Evolutionary conservation across 139 green algal species (phyloP).

Genomic region (Picochlorum sp.): DNA sequence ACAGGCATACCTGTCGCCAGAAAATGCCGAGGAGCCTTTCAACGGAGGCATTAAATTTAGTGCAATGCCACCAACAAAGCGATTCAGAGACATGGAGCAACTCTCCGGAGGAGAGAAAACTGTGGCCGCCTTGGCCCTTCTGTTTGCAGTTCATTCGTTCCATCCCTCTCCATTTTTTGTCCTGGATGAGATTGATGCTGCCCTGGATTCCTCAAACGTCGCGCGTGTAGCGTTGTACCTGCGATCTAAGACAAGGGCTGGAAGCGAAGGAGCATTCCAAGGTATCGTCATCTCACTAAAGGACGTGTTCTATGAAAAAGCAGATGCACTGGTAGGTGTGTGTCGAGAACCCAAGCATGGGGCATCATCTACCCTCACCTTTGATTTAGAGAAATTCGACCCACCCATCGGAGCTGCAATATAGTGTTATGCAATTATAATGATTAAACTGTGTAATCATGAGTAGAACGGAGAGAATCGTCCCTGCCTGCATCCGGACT

Average conservation of each 20-base stretch:
- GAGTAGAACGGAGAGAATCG: too few species aligned
- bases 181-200: slow-evolving; percentile 91
- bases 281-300: slow-evolving; percentile 93
- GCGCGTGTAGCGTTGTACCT: slow-evolving; percentile 88
- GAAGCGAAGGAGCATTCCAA: slow-evolving; percentile 34
- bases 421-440: background rate
- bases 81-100: slow-evolving; percentile 96
- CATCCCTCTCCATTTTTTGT: slow-evolving; percentile 94
- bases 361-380: slow-evolving; percentile 62
- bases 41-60: slow-evolving; percentile 83
- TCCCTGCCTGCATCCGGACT: too few species aligned
- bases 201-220: slow-evolving; percentile 93
- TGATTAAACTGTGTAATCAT: background rate
- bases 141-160: slow-evolving; percentile 95
- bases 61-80: slow-evolving; percentile 93
- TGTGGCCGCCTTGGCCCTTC: slow-evolving; percentile 87
- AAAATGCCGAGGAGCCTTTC: slow-evolving; percentile 81
- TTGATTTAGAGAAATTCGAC: slow-evolving; percentile 60
- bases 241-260: slow-evolving; percentile 47
- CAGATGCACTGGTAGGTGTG: slow-evolving; percentile 89
- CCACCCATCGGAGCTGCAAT: slow-evolving; percentile 2
- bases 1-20: slow-evolving; percentile 76
- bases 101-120: slow-evolving; percentile 85
- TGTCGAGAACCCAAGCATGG: slow-evolving; percentile 41
- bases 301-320: slow-evolving; percentile 94